Conservation (phyloP, 176 grass and related monocot species). For the Carex scoparia region DNA sequence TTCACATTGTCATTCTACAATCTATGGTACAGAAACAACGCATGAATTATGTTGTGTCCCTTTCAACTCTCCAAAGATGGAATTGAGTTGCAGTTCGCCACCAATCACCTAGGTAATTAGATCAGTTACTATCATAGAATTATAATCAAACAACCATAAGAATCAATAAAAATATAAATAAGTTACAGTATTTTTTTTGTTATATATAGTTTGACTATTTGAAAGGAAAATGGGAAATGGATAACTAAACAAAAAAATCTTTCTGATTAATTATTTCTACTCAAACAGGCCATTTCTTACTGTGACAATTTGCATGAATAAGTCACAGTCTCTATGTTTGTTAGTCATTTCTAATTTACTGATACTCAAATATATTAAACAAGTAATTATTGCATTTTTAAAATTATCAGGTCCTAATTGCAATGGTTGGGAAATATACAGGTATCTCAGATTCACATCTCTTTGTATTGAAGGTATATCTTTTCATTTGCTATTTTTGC, state of each 20-base stretch:
- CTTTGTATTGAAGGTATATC: too few relatives aligned
- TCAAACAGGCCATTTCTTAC: constrained; percentile 78
- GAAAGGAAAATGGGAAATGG: not conserved
- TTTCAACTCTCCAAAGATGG: constrained; percentile 84
- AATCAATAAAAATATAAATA: not conserved
- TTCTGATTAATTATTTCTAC: not conserved
- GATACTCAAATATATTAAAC: too few relatives aligned
- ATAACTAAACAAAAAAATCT: constrained; percentile 6
- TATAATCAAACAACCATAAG: not conserved
- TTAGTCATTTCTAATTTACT: too few relatives aligned
- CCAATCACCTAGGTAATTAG: constrained; percentile 80
- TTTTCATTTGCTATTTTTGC: too few relatives aligned
- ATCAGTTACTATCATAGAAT: not conserved
- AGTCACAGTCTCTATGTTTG: too few relatives aligned
- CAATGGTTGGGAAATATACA: too few relatives aligned
- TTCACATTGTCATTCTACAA: not conserved
- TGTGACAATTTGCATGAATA: constrained; percentile 30
- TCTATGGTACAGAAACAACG: constrained; percentile 74
- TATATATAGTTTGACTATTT: not conserved
- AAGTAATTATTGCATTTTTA: too few relatives aligned
- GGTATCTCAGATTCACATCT: too few relatives aligned
- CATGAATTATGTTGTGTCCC: constrained; percentile 93
- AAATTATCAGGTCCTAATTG: too few relatives aligned
- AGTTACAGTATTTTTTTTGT: not conserved
- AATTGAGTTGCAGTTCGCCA: constrained; percentile 84